A percentile compares a stretch with the other conserved stretches of the same genome.
Conservation (phyloP, 306 rosid genomes). For the Astragalus membranaceus region DNA sequence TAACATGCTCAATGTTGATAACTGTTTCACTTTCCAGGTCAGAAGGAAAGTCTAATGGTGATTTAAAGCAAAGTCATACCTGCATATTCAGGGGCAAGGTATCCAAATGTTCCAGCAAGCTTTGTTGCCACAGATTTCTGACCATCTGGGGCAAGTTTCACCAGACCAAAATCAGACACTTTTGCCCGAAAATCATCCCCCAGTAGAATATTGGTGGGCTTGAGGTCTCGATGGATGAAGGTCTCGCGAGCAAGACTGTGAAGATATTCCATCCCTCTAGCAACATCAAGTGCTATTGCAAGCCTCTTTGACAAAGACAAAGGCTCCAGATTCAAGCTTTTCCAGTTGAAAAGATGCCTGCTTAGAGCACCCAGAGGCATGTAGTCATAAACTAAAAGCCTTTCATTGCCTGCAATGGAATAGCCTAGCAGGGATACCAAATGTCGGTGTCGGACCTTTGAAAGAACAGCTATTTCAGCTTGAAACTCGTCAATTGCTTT, state of each 20-base stretch:
- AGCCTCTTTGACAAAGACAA: constrained; percentile 65
- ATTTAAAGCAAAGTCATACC: constrained; percentile 29
- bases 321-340: constrained; percentile 52
- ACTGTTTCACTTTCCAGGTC: not conserved
- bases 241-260: constrained; percentile 59
- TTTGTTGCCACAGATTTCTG: constrained; percentile 59
- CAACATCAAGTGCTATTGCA: constrained; percentile 73
- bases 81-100: constrained; percentile 89
- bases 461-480: constrained; percentile 69
- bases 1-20: not conserved
- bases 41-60: not conserved
- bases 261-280: constrained; percentile 72
- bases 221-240: constrained; percentile 76
- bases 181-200: constrained; percentile 60
- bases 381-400: constrained; percentile 68
- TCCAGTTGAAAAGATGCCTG: constrained; percentile 74
- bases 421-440: constrained; percentile 71
- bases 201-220: constrained; percentile 71
- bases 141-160: constrained; percentile 79
- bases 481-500: constrained; percentile 69
- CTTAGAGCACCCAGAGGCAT: constrained; percentile 83
- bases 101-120: constrained; percentile 85
- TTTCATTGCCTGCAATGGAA: constrained; percentile 54
- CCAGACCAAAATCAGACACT: constrained; percentile 78
- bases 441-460: constrained; percentile 73